phyloP scores from a whole-genome alignment of 345 rosid species.

The Cardamine chenopodiifolia region DNA sequence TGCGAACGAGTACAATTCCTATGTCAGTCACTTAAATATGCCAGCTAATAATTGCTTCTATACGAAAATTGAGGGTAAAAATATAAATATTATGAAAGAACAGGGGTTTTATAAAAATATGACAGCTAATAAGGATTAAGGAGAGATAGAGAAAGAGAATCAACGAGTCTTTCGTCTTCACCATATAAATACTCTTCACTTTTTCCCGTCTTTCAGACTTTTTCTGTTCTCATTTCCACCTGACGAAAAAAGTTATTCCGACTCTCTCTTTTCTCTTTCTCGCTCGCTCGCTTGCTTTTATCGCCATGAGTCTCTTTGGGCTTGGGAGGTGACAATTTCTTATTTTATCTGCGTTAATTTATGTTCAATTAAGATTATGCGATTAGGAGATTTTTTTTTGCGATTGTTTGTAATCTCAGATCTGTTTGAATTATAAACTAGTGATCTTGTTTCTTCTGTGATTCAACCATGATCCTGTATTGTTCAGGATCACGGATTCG shows the following conservation, averaged over 20 bases:
- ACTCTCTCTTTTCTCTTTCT: slow-evolving; percentile 17
- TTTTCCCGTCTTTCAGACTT: slow-evolving; percentile 23
- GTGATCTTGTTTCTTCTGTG: slow-evolving; percentile 24
- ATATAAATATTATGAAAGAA: background rate
- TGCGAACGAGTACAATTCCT: slow-evolving; percentile 1
- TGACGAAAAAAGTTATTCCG: slow-evolving; percentile 2
- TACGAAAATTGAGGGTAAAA: background rate
- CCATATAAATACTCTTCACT: slow-evolving; percentile 27
- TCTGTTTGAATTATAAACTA: slow-evolving; percentile 22
- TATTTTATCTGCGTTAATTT: background rate
- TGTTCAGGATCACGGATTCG: slow-evolving; percentile 24
- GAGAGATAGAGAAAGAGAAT: slow-evolving; percentile 8
- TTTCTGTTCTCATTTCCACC: slow-evolving; percentile 25
- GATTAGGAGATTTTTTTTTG: background rate
- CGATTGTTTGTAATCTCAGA: slow-evolving; percentile 34
- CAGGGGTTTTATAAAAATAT: slow-evolving; percentile 16
- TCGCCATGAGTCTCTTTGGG: slow-evolving; percentile 40
- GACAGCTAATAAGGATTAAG: slow-evolving; percentile 36
- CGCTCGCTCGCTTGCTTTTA: slow-evolving; percentile 1
- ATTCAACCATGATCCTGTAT: background rate
- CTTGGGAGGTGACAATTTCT: slow-evolving; percentile 33
- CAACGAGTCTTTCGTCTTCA: slow-evolving; percentile 28
- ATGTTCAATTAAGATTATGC: background rate
- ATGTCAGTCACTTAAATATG: slow-evolving; percentile 2
- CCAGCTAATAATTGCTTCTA: slow-evolving; percentile 2